Base-by-base conservation (phyloP, 225 moss, liverwort and hornwort species). In the Bryoerythrophyllum caledonicum region DNA sequence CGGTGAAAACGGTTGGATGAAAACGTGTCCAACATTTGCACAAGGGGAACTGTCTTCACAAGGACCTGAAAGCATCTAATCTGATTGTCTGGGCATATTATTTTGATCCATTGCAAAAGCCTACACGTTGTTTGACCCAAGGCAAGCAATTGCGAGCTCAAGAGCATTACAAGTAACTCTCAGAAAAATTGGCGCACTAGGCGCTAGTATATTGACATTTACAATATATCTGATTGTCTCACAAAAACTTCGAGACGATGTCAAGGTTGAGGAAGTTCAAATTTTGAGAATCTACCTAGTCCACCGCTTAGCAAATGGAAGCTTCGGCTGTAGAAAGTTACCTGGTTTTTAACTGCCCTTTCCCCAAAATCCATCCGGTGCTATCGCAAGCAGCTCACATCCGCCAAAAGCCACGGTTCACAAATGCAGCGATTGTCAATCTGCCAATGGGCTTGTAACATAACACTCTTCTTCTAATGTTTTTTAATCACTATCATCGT, bases 401-500 rank as follows among this genome's bases (percentile, higher is more conserved):
- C 48, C 32, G 54, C 67, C 62, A n/a, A 49, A 62, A 32, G 32
- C 32, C 32, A n/a, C n/a, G n/a, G n/a, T 34, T 34, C 34, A 34
- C 48, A 62, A 61, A 74, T 49, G 55, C 21, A 60, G 70, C n/a
- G 26, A 74, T 21, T 67, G 66, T 40, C 61, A 56, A 67, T 48
- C 61, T 46, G 67, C 54, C 7, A 60, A 77, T 65, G 51, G 58
- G 34, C 52, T 66, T 69, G 49, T 38, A 30, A 78, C 40, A 26
- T 10, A 70, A 40, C 40, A 65, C 23, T 25, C 25, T 59, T 66
- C 40, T 65, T 24, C 51, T 13, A 64, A 51, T 24, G 2, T 40
- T 20, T 67, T 26, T 72, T 73, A 83, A 70, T 88, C 88, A 70
- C 79, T 81, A 60, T 78, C 85, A 28, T 76, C 88, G 53, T 73